Evolutionary conservation across 345 rosid species (phyloP).

Genomic region (Aquilaria yunnanensis): DNA sequence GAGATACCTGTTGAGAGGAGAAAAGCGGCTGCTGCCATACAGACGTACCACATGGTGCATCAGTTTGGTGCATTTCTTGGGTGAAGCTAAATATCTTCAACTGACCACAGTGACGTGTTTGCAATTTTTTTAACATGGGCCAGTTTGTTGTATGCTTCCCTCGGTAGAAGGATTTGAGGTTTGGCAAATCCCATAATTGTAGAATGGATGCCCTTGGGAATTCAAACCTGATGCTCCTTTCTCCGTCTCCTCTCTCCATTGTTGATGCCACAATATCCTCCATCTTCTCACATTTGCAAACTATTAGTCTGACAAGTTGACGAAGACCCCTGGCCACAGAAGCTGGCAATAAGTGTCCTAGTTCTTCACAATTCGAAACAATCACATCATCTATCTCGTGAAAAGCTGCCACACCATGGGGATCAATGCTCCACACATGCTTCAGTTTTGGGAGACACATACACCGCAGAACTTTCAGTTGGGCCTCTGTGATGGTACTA

Average conservation of each 20-base stretch:
- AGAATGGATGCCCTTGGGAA: too few species aligned
- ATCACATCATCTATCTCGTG: not conserved
- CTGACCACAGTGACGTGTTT: not conserved
- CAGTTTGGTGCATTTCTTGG: too few species aligned
- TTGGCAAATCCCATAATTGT: not conserved
- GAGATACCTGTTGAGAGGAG: too few species aligned
- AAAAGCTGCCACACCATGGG: not conserved
- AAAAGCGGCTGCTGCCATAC: too few species aligned
- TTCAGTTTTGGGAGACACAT: too few species aligned
- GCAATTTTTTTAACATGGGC: slow-evolving; percentile 1
- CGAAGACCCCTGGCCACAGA: slow-evolving; percentile 10
- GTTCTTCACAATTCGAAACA: not conserved
- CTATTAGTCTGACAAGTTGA: not conserved
- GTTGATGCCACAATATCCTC: slow-evolving; percentile 11
- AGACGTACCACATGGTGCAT: too few species aligned
- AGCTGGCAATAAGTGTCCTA: slow-evolving; percentile 8
- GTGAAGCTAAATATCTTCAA: not conserved
- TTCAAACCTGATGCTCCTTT: too few species aligned
- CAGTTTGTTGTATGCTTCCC: slow-evolving; percentile 1
- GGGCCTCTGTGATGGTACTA: too few species aligned
- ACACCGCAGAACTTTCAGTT: too few species aligned
- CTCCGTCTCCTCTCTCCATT: not conserved
- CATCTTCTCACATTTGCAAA: not conserved
- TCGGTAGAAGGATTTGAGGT: slow-evolving; percentile 6
- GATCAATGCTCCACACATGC: too few species aligned